Conservation (phyloP, 345 rosid genomes). For the Firmiana major region DNA sequence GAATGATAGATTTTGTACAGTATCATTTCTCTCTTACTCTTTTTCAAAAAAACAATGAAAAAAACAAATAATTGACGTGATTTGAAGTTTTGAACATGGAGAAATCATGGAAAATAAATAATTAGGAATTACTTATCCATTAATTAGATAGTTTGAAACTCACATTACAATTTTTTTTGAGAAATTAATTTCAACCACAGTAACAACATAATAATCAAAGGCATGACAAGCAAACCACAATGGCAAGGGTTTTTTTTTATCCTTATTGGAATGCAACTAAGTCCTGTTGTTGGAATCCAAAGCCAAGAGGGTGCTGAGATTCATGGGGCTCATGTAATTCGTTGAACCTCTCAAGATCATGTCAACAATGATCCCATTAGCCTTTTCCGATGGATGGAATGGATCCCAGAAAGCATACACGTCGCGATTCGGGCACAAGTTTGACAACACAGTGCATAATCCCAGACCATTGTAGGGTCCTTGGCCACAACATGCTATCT, state of each 20-base stretch:
- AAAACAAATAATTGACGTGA: too few species aligned
- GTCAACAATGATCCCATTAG: conserved; percentile 56
- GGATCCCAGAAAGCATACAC: conserved; percentile 84
- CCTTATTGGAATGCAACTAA: conserved; percentile 8
- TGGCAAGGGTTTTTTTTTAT: neutral
- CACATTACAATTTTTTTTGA: neutral
- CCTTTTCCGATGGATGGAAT: conserved; percentile 80
- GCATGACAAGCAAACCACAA: neutral
- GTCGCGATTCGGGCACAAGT: conserved; percentile 67
- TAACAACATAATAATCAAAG: neutral
- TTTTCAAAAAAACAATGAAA: too few species aligned
- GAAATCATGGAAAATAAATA: neutral
- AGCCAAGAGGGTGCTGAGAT: conserved; percentile 73
- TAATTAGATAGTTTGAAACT: neutral
- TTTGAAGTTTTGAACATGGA: neutral
- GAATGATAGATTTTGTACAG: too few species aligned
- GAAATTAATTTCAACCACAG: neutral
- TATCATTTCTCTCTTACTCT: too few species aligned
- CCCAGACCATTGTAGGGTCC: conserved; percentile 88
- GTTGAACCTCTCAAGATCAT: conserved; percentile 46
- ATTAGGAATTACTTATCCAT: neutral
- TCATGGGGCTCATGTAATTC: conserved; percentile 79
- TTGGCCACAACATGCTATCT: conserved; percentile 91
- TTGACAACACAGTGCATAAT: conserved; percentile 66
- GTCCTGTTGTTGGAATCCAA: conserved; percentile 34